Evolutionary conservation across 106 monocot genomes (phyloP), one percentile per base, ranked within the genome.

Genomic region (Ottelia alismoides): DNA sequence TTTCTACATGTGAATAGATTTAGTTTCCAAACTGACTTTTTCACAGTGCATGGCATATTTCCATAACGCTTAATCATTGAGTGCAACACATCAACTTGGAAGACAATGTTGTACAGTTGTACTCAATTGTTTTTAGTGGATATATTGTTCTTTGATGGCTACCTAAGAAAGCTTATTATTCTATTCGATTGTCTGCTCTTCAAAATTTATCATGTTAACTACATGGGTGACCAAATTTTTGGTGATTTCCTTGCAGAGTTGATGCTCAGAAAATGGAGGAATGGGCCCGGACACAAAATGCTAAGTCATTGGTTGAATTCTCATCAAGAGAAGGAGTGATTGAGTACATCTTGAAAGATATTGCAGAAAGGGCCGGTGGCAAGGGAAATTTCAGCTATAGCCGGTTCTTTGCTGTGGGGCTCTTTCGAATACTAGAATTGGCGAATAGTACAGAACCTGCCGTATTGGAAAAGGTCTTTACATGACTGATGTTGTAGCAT

Each of bases 331-430:
- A 84, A 21, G 90, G 90, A 24, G 90, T 84, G 22, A 60, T 90
- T 45, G 90, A 90, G 53, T 60, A 31, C 25, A 45, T 77, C 50
- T 28, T 90, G 49, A 84, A 84, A 62, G 66, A 63, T 63, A 84
- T 90, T 50, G 58, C 90, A 24, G 74, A 83, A 26, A 64, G 84
- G 45, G 84, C 83, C 18, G 62, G 68, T 53, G 73, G 65, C 28
- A 76, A 83, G 50, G 83, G 79, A 57, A 84, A 72, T 52, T 90
- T 90, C 77, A 77, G 74, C 67, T 90, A 90, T 47, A 90, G 89
- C 54, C 73, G 89, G 28, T 90, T 90, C 70, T 90, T 90, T 67
- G 90, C 90, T 25, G 57, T 90, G 57, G 90, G 90, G 20, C 62
- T 90, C 27, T 90, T 90, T 64, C 84, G 89, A 35, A 64, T 90